phyloP scores from a whole-genome alignment of 768 basidiomycete species.

The Xerocomellus chrysenteron region DNA sequence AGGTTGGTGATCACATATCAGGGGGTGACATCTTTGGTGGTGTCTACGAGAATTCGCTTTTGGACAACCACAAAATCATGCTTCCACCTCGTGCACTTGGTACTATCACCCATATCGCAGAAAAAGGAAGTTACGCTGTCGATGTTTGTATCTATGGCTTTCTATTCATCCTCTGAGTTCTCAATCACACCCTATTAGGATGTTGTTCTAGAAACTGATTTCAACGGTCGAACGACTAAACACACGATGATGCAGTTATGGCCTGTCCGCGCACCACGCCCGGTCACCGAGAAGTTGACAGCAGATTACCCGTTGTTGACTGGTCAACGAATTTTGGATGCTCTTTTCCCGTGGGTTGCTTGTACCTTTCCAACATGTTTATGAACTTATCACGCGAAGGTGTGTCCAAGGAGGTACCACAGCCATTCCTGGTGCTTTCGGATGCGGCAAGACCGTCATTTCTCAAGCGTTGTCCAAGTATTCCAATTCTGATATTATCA shows the following conservation, averaged over 20 bases:
- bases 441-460: constrained; percentile 98
- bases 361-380: background rate
- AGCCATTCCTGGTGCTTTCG: constrained; percentile 98
- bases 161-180: background rate
- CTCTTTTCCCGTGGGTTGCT: constrained; percentile 83
- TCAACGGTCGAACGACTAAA: constrained; percentile 89
- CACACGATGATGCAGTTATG: constrained; percentile 98
- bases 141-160: constrained; percentile 52
- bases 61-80: constrained; percentile 98
- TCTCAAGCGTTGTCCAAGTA: constrained; percentile 97
- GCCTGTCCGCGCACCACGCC: constrained; percentile 98
- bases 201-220: constrained; percentile 94
- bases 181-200: constrained; percentile 51
- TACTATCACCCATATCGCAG: constrained; percentile 89
- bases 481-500: constrained; percentile 98
- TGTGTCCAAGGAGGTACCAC: constrained; percentile 97
- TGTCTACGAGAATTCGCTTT: constrained; percentile 96
- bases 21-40: constrained; percentile 96
- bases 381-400: constrained; percentile 35
- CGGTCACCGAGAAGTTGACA: constrained; percentile 92
- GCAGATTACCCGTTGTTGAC: constrained; percentile 91
- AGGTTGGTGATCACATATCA: constrained; percentile 96
- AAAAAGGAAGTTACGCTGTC: constrained; percentile 91
- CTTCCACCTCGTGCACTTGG: constrained; percentile 91
- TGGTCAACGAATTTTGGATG: constrained; percentile 95